Percentiles rank a stretch among this genome's conserved stretches.
Evolutionary conservation across 345 rosid species (phyloP).

Genomic region (Clarkia xantiana): DNA sequence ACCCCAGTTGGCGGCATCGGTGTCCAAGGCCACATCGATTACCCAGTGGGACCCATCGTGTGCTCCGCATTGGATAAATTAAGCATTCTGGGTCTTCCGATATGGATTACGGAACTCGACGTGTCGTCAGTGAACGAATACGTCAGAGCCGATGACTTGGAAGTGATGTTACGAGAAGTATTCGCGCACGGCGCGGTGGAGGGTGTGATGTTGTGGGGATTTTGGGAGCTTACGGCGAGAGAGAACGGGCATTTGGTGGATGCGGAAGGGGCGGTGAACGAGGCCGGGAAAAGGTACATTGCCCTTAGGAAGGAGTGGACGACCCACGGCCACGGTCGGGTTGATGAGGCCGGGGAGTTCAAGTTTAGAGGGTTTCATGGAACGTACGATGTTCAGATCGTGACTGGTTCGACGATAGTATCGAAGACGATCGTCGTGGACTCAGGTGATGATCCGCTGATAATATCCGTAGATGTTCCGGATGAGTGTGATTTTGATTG

Average conservation of each 20-base stretch:
- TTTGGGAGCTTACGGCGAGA: slow-evolving; percentile 94
- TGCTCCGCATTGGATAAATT: slow-evolving; percentile 58
- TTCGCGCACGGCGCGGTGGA: slow-evolving; percentile 84
- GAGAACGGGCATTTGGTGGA: slow-evolving; percentile 61
- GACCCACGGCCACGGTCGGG: slow-evolving; percentile 30
- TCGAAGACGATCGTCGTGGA: slow-evolving; percentile 45
- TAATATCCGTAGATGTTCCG: slow-evolving; percentile 22
- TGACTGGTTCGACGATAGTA: slow-evolving; percentile 20
- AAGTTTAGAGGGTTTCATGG: slow-evolving; percentile 86
- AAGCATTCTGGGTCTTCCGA: slow-evolving; percentile 67
- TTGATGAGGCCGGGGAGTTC: slow-evolving; percentile 44
- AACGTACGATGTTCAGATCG: slow-evolving; percentile 35
- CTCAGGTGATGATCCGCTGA: slow-evolving; percentile 42
- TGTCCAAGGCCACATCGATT: slow-evolving; percentile 78
- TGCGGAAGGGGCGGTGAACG: slow-evolving; percentile 82
- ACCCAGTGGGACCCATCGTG: slow-evolving; percentile 62
- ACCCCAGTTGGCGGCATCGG: slow-evolving; percentile 88
- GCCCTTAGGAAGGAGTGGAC: slow-evolving; percentile 71
- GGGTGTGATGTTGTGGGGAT: slow-evolving; percentile 94
- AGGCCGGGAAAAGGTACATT: slow-evolving; percentile 64
- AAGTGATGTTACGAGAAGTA: slow-evolving; percentile 86
- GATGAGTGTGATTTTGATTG: neutral
- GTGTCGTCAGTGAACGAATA: slow-evolving; percentile 71
- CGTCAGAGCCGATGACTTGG: slow-evolving; percentile 79
- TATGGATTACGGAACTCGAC: slow-evolving; percentile 94